phyloP scores from a whole-genome alignment of 202 grass and related monocot genomes.

The Schoenoplectus tabernaemontani region DNA sequence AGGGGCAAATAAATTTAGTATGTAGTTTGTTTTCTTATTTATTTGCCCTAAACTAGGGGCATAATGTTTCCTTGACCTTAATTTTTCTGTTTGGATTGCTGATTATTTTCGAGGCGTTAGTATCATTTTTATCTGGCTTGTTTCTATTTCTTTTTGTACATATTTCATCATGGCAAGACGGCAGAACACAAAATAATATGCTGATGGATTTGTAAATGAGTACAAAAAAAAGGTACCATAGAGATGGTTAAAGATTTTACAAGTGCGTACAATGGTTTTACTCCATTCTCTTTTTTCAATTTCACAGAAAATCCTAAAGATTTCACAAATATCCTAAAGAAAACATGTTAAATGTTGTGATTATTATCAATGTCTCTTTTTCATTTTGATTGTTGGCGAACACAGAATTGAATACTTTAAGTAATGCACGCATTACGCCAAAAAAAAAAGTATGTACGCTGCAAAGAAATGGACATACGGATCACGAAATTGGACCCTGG shows the following conservation, averaged over 20 bases:
- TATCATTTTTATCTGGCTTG: not conserved
- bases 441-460: no score
- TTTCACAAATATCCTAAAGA: not conserved
- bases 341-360: not conserved
- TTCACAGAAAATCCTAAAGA: no score
- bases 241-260: not conserved
- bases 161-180: not conserved
- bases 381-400: not conserved
- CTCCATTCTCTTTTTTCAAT: no score
- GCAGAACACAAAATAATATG: not conserved
- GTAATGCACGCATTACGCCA: no score
- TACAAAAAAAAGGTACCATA: not conserved
- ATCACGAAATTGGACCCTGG: not conserved
- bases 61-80: no score
- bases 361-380: not conserved
- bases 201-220: not conserved
- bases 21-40: no score
- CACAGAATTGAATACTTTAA: not conserved
- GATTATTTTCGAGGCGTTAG: not conserved
- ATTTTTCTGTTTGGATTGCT: not conserved
- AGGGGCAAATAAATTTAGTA: no score
- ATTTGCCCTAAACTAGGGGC: not conserved
- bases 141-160: not conserved
- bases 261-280: not conserved
- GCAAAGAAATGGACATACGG: not conserved